Evolutionary conservation across 2,329 filamentous ascomycete species (phyloP), one percentile per base, ranked within the genome.

Genomic region (Penicillium aurantiogriseum): DNA sequence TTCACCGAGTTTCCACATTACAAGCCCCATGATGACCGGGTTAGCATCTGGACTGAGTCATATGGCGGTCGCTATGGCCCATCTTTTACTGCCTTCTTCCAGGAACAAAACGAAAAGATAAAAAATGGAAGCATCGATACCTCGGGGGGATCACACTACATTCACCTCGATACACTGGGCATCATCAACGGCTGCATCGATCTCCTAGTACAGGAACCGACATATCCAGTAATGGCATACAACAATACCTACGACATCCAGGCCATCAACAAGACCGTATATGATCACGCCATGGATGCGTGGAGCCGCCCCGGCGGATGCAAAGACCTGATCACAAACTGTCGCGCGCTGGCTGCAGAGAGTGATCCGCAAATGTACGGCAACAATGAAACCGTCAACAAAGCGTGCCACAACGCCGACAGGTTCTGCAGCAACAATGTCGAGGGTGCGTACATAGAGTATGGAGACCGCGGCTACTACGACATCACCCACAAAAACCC

Each of bases 1-100:
- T 84, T 86, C 54, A 77, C 82, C 5, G 81, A 84, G 31, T 89
- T 89, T 57, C 85, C 85, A 0, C 78, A 80, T 31, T 88, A 89
- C 66, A 79, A 83, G 67, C 81, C 81, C 3, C 80, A 81, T 43
- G 81, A 86, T 58, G 81, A 85, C 45, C 71, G 72, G 17, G 71
- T 79, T 40, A 76, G 75, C 57, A 71, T 79, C 48, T 79, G 75
- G 74, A 78, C 75, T 1, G 76, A 79, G 62, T 78, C 77, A 8
- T 79, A 78, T 43, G 78, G 78, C 29, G 78, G 78, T 3, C 74
- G 69, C 38, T 80, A 79, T 57, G 77, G 73, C 3, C 78, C 75
- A 1, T 69, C 73, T 1, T 77, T 77, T 43, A 65, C 73, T 23
- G 67, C 74, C 1, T 75, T 72, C 60, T 74, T 78, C 59, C 72